These are phyloP conservation scores for Crithidia expoeki DNA, from an alignment of 208 protist genomes.

Conservation along the genomic window DNA sequence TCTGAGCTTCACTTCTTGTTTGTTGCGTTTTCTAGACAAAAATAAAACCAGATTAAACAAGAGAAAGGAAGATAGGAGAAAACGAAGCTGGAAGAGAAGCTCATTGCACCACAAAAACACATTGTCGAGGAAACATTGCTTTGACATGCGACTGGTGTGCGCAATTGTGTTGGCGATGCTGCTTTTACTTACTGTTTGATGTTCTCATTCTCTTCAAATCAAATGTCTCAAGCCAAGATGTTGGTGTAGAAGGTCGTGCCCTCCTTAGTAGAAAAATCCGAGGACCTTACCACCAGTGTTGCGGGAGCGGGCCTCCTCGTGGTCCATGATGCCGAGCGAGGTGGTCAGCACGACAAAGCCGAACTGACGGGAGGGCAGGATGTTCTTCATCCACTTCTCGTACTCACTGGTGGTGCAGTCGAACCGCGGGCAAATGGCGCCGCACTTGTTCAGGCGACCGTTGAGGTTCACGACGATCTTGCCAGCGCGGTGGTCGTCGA, in stretches of 20 bases:
- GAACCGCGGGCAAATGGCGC: conserved; percentile 99
- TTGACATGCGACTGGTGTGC: background rate
- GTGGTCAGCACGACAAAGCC: conserved; percentile 99
- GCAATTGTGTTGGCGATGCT: background rate
- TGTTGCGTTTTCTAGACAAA: background rate
- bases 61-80: background rate
- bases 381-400: conserved; percentile 99
- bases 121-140: background rate
- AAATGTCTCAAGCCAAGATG: conserved; percentile 22
- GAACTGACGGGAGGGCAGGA: conserved; percentile 99
- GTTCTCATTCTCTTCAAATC: background rate
- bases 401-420: conserved; percentile 96
- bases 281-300: conserved; percentile 99
- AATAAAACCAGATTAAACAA: background rate
- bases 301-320: conserved; percentile 98
- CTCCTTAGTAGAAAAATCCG: conserved; percentile 99
- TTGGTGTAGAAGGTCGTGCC: conserved; percentile 5
- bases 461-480: conserved; percentile 99
- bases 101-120: background rate
- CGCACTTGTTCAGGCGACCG: conserved; percentile 99
- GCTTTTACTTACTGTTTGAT: background rate
- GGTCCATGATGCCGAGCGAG: conserved; percentile 99
- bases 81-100: background rate
- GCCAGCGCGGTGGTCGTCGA: conserved; percentile 99
- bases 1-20: too few relatives aligned